phyloP scores from a whole-genome alignment of 345 rosid genomes.

The Luvunga scandens region DNA sequence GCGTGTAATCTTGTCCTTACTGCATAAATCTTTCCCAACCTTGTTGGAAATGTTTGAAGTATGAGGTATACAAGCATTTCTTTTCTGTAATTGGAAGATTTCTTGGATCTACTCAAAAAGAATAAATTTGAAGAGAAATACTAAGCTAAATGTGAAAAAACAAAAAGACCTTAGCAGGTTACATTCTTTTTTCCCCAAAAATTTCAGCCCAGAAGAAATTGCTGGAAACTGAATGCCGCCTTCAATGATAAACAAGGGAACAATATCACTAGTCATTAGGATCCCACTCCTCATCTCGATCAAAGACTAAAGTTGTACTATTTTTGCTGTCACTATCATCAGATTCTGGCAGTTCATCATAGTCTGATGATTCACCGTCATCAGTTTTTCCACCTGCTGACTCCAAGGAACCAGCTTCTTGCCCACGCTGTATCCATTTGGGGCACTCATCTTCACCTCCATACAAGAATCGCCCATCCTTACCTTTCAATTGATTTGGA shows the following conservation, averaged over 20 bases:
- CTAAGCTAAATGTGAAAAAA: constrained; percentile 17
- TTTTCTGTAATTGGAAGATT: constrained; percentile 28
- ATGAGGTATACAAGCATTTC: constrained; percentile 27
- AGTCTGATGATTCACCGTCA: constrained; percentile 52
- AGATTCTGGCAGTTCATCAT: constrained; percentile 61
- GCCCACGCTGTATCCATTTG: constrained; percentile 66
- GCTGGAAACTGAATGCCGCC: constrained; percentile 26
- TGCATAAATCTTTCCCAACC: constrained; percentile 10
- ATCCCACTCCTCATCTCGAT: constrained; percentile 94
- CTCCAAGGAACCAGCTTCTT: constrained; percentile 15
- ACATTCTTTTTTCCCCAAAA: constrained; percentile 19
- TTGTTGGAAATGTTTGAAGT: constrained; percentile 17
- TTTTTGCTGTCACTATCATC: constrained; percentile 42
- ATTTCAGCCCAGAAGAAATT: constrained; percentile 29
- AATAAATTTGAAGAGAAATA: constrained; percentile 35
- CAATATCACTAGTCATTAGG: constrained; percentile 63
- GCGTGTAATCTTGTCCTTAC: constrained; percentile 13
- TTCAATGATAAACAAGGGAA: constrained; percentile 11
- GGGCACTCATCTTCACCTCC: constrained; percentile 94
- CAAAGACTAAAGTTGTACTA: constrained; percentile 44
- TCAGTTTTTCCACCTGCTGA: constrained; percentile 36
- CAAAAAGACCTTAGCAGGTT: constrained; percentile 29
- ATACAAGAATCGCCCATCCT: constrained; percentile 46
- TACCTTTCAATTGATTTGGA: constrained; percentile 28
- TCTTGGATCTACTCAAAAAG: constrained; percentile 38